phyloP scores from a whole-genome alignment of 2,329 filamentous ascomycete genomes.

The Orbilia javanica region DNA sequence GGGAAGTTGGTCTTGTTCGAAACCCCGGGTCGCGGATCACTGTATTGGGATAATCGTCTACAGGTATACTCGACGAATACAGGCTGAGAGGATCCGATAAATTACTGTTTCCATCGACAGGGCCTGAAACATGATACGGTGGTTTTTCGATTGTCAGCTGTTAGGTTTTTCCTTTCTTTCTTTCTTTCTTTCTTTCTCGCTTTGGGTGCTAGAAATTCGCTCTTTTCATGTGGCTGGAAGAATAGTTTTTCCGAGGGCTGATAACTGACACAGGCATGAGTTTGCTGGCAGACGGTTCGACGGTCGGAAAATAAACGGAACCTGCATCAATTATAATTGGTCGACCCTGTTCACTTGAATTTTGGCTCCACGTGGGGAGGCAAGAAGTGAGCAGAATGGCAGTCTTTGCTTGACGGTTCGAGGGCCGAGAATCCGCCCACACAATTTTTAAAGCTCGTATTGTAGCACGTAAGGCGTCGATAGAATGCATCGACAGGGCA shows the following conservation, averaged over 20 bases:
- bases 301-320: constrained; percentile 57
- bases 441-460: constrained; percentile 35
- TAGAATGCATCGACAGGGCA: constrained; percentile 45
- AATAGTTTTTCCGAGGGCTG: constrained; percentile 59
- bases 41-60: constrained; percentile 10
- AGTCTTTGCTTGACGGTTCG: constrained; percentile 28
- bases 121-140: constrained; percentile 21
- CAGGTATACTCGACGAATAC: constrained; percentile 12
- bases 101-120: constrained; percentile 1
- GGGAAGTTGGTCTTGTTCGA: constrained; percentile 29
- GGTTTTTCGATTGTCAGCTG: constrained; percentile 21
- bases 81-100: constrained; percentile 29
- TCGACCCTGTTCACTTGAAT: constrained; percentile 23
- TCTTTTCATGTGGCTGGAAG: constrained; percentile 55
- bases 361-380: constrained; percentile 46
- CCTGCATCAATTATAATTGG: constrained; percentile 53
- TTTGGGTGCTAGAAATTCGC: constrained; percentile 29
- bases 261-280: constrained; percentile 37
- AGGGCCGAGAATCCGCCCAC: constrained; percentile 48
- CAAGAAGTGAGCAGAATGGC: background rate
- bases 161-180: constrained; percentile 1
- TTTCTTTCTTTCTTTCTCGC: no score
- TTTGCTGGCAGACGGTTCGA: constrained; percentile 27
- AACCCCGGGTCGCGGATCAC: constrained; percentile 17
- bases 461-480: constrained; percentile 35